Base-by-base conservation (phyloP, 352 stramenopile species). In the Blastocystis sp. region DNA sequence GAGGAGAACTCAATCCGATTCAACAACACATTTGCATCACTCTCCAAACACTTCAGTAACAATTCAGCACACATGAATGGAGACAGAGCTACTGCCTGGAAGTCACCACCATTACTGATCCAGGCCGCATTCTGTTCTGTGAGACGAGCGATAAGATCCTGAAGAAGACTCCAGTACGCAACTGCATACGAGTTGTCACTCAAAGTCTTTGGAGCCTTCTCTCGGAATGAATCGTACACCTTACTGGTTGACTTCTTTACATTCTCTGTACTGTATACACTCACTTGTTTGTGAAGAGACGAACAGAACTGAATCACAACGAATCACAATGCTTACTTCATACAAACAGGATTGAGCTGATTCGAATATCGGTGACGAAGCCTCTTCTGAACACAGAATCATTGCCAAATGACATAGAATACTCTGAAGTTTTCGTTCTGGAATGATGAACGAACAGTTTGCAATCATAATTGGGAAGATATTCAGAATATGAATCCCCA, bases 341-440 rank as follows among this genome's bases (percentile, higher is more conserved):
- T 37, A 39, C 14, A 73, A 39, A 39, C 24, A 73, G 61, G 61
- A 9, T 16, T 24, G 24, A 29, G 61, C n/a, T 14, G 6, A 14
- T 6, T 73, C 12, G 32, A 39, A 73, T 11, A 29, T 9, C 61
- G 12, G 12, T 11, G 58, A 67, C 24, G 58, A 67, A 24, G 61
- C n/a, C 0, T 73, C 24, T 6, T 73, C 61, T 9, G 61, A 39
- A 29, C 61, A 73, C 32, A 73, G 61, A 46, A 46, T 37, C n/a
- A 5, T 9, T 6, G 61, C 24, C 9, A 73, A 5, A 39, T 73
- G 24, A 39, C 6, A 49, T 29, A 73, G 32, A 46, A 73, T 29
- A n/a, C 61, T 73, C 32, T 73, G 61, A 9, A 39, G 61, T 39
- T 73, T 73, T 29, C 61, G 61, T 39, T 73, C 61, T 5, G 61